A percentile compares a stretch with the other conserved stretches of the same genome.
Conservation (phyloP, 164 flowering plant species). For the Malania oleifera region DNA sequence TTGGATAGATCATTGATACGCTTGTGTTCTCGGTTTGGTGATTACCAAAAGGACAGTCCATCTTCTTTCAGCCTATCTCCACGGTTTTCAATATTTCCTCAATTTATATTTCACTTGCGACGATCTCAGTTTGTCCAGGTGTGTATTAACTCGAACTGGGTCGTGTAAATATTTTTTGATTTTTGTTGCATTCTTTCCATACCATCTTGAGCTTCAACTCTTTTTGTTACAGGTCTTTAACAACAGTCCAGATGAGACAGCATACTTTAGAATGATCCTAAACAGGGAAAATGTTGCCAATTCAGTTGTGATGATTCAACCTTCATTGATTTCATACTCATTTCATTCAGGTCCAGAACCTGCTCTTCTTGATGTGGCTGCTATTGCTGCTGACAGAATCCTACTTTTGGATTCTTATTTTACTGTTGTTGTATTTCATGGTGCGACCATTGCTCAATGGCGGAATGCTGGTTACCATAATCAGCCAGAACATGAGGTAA, state of each 20-base stretch:
- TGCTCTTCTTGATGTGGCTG: conserved; percentile 86
- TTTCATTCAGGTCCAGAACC: conserved; percentile 84
- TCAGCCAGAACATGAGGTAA: conserved; percentile 82
- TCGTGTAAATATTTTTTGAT: not conserved
- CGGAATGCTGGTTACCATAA: conserved; percentile 88
- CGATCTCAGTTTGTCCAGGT: conserved; percentile 99
- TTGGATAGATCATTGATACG: conserved; percentile 84
- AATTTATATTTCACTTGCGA: conserved; percentile 82
- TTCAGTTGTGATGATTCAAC: conserved; percentile 96
- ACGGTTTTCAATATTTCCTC: conserved; percentile 88
- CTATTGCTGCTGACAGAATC: conserved; percentile 87
- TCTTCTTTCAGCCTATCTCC: conserved; percentile 85
- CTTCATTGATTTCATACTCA: conserved; percentile 88
- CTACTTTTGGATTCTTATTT: conserved; percentile 86
- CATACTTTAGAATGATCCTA: conserved; percentile 87
- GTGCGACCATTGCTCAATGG: conserved; percentile 90
- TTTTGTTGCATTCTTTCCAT: not conserved
- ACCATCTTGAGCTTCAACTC: conserved; percentile 1
- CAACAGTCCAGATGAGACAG: conserved; percentile 99
- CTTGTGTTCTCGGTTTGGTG: conserved; percentile 84
- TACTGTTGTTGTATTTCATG: conserved; percentile 89
- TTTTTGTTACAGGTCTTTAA: conserved; percentile 58
- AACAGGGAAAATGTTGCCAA: conserved; percentile 91
- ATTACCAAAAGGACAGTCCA: conserved; percentile 87
- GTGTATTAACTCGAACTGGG: not conserved